These are phyloP conservation scores for Bombardia bombarda DNA, from an alignment of 495 filamentous ascomycete species.

Conservation along the genomic window DNA sequence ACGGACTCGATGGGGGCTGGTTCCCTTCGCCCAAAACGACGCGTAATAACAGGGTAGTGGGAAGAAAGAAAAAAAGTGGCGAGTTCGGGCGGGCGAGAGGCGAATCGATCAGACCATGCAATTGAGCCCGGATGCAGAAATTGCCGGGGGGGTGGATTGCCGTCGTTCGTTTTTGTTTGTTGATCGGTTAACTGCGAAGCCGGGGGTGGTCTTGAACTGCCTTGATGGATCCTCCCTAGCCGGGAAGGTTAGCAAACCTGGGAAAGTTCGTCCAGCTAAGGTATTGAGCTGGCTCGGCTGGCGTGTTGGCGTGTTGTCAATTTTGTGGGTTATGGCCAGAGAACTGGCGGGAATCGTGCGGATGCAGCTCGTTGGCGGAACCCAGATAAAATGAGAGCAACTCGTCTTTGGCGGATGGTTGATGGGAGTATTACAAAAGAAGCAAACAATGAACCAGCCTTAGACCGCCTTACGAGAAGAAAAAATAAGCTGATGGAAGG, in stretches of 20 bases:
- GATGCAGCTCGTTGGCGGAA: not conserved
- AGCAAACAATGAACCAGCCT: too few relatives aligned
- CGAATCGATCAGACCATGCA: constrained; percentile 20
- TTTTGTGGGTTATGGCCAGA: constrained; percentile 12
- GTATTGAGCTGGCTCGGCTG: not conserved
- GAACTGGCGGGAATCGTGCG: constrained; percentile 10
- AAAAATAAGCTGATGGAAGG: too few relatives aligned
- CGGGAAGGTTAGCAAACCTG: too few relatives aligned
- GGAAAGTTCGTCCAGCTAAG: constrained; percentile 1
- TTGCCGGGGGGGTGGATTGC: constrained; percentile 13
- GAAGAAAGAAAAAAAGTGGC: constrained; percentile 18
- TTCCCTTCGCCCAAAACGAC: constrained; percentile 8
- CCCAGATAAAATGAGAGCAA: too few relatives aligned
- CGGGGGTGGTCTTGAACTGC: too few relatives aligned
- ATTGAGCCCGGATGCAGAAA: constrained; percentile 10
- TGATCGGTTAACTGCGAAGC: not conserved
- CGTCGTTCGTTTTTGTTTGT: not conserved
- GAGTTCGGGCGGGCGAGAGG: constrained; percentile 9
- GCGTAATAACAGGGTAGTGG: too few relatives aligned
- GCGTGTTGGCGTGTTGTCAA: not conserved
- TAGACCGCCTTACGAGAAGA: too few relatives aligned
- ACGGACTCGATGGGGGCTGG: not conserved
- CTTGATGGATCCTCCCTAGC: too few relatives aligned
- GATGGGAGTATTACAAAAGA: too few relatives aligned
- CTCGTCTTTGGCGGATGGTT: too few relatives aligned